Evolutionary conservation across 1,284 basidiomycete genomes (phyloP).

Genomic region (Ustilago sp.): DNA sequence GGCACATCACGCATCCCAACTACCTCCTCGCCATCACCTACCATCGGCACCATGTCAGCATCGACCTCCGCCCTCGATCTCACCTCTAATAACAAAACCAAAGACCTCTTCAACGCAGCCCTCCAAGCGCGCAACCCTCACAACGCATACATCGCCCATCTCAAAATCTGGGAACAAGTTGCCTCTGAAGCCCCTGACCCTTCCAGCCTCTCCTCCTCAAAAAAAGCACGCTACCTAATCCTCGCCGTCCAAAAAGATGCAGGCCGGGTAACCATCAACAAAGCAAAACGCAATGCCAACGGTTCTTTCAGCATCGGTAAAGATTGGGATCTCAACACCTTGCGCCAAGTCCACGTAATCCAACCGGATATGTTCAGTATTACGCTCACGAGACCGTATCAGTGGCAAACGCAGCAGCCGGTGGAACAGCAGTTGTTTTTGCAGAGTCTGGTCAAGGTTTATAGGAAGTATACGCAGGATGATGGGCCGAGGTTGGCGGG

Average conservation of each 20-base stretch:
- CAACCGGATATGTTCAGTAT: constrained; percentile 62
- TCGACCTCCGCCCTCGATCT: constrained; percentile 16
- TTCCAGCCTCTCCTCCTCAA: constrained; percentile 4
- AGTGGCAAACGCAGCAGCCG: constrained; percentile 64
- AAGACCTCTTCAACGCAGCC: constrained; percentile 63
- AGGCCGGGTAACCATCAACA: constrained; percentile 73
- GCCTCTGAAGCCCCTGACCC: constrained; percentile 32
- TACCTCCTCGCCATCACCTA: no score
- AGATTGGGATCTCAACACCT: constrained; percentile 88
- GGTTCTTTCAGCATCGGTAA: constrained; percentile 97
- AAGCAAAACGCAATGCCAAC: constrained; percentile 95
- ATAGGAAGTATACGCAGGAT: constrained; percentile 59
- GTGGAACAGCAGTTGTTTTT: constrained; percentile 62
- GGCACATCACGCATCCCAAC: no score
- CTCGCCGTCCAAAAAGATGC: constrained; percentile 58
- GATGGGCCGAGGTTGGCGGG: constrained; percentile 49
- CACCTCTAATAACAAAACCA: constrained; percentile 43
- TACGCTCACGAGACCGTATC: constrained; percentile 60
- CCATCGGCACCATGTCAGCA: constrained; percentile 21
- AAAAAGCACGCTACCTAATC: constrained; percentile 67
- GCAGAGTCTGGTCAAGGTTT: constrained; percentile 58
- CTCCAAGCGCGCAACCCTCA: constrained; percentile 55
- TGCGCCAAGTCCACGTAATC: constrained; percentile 81
- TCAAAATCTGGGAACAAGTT: constrained; percentile 66
- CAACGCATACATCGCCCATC: constrained; percentile 66